Evolutionary conservation across 495 filamentous ascomycete genomes (phyloP), one percentile per base, ranked within the genome.

Genomic region (Sphaerosporella brunnea): DNA sequence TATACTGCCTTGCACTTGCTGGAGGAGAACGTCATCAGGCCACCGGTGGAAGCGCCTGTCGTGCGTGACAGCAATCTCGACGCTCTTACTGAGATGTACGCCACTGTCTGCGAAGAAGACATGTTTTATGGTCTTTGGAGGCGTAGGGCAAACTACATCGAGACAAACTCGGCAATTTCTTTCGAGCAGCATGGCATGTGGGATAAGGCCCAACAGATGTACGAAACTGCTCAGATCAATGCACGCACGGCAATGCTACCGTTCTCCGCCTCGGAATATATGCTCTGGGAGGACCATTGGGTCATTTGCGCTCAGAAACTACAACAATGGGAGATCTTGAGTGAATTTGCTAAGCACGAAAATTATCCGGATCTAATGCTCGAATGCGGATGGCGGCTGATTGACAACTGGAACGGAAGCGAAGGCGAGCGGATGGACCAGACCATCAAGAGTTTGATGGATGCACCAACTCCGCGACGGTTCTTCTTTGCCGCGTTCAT

Each of bases 221-320:
- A 95, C 63, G 92, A 99, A 60, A 78, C 75, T 36, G 92, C 90
- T 0, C 92, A 96, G 64, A 87, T 95, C 61, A 99, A 94, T 63
- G 88, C 92, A 36, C 75, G 92, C 28, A 94, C 84, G 0, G 88
- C 86, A 23, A 80, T 81, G 11, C 75, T 94, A 50, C 87, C 92
- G 1, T 95, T 94, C 66, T 95, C 90, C 1, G 82, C 92, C 53
- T 84, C 78, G 11, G 92, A 99, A 65, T 99, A 99, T 60, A 93
- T 90, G 74, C 71, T 99, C 0, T 99, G 92, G 92, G 92, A 99
- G 64, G 92, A 99, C 63, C 92, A 99, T 53, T 99, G 92, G 92
- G 74, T 96, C 26, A 72, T 92, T 34, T 96, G 92, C 60, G 90
- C 88, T 2, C 84, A 96, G 64, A 99, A 96, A 67, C 73, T 99